A percentile compares a stretch with the other conserved stretches of the same genome.
Evolutionary conservation across 2,329 filamentous ascomycete species (phyloP).

Genomic region (Microcyclospora tardicrescens): DNA sequence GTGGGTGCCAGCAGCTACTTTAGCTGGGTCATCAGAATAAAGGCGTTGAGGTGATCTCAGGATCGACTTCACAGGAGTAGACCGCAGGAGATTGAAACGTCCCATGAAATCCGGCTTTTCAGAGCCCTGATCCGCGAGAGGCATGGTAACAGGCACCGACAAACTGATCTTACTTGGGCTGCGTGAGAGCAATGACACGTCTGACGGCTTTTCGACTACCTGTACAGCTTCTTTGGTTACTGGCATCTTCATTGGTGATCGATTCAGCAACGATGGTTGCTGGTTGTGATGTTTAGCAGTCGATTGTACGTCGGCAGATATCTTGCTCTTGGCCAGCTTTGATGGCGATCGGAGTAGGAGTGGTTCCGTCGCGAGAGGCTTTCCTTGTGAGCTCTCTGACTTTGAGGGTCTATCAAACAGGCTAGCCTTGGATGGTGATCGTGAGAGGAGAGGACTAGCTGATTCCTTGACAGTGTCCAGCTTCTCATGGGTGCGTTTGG

Average conservation of each 20-base stretch:
- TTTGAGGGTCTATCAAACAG: conserved; percentile 7
- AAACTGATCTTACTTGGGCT: conserved; percentile 18
- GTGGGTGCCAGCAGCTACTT: conserved; percentile 49
- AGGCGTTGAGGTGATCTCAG: conserved; percentile 47
- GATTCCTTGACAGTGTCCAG: conserved; percentile 4
- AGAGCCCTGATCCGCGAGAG: not conserved
- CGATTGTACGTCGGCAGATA: too few species aligned
- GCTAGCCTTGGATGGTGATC: conserved; percentile 18
- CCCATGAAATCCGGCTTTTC: conserved; percentile 23
- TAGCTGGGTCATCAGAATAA: conserved; percentile 45
- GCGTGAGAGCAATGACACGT: conserved; percentile 19
- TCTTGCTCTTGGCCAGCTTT: not conserved
- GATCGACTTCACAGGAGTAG: conserved; percentile 47
- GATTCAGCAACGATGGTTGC: conserved; percentile 15
- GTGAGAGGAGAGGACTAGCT: conserved; percentile 14
- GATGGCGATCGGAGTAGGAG: not conserved
- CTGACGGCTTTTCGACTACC: conserved; percentile 6
- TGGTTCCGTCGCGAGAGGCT: not conserved
- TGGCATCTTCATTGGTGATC: conserved; percentile 17
- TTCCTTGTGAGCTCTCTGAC: too few species aligned
- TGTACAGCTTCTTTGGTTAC: conserved; percentile 10
- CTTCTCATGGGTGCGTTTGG: not conserved
- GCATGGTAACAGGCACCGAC: not conserved
- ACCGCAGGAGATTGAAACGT: conserved; percentile 37
- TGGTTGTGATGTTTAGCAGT: too few species aligned